These are phyloP conservation scores for Logfia minima DNA, from an alignment of 129 eudicot genomes.

Conservation along the genomic window DNA sequence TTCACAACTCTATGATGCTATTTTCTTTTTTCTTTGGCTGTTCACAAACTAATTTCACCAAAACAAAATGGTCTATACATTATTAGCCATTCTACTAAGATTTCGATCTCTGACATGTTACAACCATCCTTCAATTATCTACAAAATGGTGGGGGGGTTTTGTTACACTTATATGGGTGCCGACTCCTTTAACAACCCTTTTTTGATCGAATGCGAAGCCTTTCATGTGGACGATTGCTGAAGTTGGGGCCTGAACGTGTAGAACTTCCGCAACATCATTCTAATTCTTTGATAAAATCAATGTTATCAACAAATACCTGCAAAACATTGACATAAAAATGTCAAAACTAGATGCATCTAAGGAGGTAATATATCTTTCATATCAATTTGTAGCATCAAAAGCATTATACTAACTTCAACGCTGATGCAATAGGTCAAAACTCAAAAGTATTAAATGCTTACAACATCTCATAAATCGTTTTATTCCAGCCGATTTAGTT, in stretches of 20 bases:
- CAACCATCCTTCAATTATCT: constrained; percentile 33
- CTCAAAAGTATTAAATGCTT: background rate
- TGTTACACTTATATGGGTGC: constrained; percentile 3
- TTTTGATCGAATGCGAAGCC: background rate
- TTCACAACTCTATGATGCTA: constrained; percentile 20
- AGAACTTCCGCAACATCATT: constrained; percentile 31
- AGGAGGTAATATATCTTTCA: background rate
- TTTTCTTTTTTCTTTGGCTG: constrained; percentile 22
- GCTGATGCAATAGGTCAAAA: too few relatives aligned
- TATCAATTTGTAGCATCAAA: background rate
- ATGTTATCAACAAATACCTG: constrained; percentile 77
- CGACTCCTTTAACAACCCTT: constrained; percentile 13
- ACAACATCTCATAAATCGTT: background rate
- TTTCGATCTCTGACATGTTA: constrained; percentile 19
- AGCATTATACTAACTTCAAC: background rate
- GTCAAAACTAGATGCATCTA: background rate
- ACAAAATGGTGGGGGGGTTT: constrained; percentile 22
- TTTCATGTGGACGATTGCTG: constrained; percentile 7
- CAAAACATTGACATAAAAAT: constrained; percentile 10
- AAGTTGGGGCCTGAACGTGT: background rate
- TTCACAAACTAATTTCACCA: constrained; percentile 19
- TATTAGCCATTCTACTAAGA: constrained; percentile 28
- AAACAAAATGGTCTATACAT: constrained; percentile 33
- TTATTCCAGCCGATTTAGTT: background rate
- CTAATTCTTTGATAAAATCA: constrained; percentile 75